These are phyloP conservation scores for Puccinia hordei DNA, from an alignment of 1,284 basidiomycete genomes.

Conservation along the genomic window DNA sequence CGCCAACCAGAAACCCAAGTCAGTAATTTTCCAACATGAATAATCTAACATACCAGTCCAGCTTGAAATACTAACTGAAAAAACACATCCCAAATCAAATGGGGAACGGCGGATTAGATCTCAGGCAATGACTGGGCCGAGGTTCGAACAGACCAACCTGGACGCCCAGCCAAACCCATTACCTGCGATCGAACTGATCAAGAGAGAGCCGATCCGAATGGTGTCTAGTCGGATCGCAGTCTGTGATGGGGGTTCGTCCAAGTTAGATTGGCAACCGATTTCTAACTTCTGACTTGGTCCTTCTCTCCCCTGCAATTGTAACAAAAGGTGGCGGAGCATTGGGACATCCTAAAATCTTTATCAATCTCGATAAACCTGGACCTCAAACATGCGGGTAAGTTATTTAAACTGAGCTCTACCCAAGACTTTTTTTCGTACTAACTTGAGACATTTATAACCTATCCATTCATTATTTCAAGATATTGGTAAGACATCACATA, in stretches of 20 bases:
- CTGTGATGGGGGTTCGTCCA: constrained; percentile 81
- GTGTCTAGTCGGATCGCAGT: constrained; percentile 78
- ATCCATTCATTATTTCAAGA: not conserved
- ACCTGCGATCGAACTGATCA: constrained; percentile 86
- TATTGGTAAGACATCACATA: not conserved
- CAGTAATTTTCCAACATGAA: not conserved
- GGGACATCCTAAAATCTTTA: constrained; percentile 93
- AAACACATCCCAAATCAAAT: not conserved
- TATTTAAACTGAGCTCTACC: not conserved
- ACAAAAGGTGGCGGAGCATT: constrained; percentile 83
- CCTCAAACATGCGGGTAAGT: constrained; percentile 55
- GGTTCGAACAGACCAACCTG: constrained; percentile 88
- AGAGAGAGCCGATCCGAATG: constrained; percentile 78
- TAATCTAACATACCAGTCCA: not conserved
- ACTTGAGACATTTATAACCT: not conserved
- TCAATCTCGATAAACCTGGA: constrained; percentile 71
- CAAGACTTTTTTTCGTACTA: not conserved
- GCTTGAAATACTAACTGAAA: not conserved
- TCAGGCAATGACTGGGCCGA: constrained; percentile 65
- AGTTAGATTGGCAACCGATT: constrained; percentile 56
- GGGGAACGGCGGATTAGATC: constrained; percentile 53
- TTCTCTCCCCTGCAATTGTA: constrained; percentile 38
- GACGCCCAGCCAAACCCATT: constrained; percentile 84
- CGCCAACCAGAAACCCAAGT: constrained; percentile 10
- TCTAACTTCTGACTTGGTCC: constrained; percentile 13